Conservation (phyloP, 352 stramenopile genomes). For the Globisporangium middletonii region DNA sequence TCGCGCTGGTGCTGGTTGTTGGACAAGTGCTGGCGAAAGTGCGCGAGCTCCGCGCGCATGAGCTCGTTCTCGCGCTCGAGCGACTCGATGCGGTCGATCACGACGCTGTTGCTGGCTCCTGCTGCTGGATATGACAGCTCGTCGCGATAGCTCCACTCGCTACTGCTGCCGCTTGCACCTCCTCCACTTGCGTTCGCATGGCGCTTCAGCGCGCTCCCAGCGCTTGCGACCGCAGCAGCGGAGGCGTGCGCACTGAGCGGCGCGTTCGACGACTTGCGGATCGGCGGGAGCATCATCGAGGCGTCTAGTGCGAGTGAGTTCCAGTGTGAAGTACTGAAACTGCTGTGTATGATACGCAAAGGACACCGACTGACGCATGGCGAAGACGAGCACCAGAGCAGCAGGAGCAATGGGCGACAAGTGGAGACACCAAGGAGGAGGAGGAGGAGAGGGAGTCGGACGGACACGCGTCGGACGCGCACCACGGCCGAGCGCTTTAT, state of each 20-base stretch:
- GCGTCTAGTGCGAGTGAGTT: background rate
- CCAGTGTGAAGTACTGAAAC: too few species aligned
- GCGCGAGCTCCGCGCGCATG: slow-evolving; percentile 46
- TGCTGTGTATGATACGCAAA: too few species aligned
- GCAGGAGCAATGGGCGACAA: too few species aligned
- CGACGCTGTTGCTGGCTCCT: slow-evolving; percentile 2
- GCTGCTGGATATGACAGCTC: slow-evolving; percentile 4
- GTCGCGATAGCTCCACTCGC: slow-evolving; percentile 1
- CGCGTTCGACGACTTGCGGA: slow-evolving; percentile 30
- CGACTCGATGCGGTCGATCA: slow-evolving; percentile 31
- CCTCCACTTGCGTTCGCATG: background rate
- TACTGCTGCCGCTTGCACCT: background rate
- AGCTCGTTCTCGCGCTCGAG: slow-evolving; percentile 59
- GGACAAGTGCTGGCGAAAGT: slow-evolving; percentile 43
- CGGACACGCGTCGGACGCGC: background rate
- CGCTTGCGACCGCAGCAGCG: background rate
- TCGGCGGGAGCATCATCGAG: slow-evolving; percentile 40
- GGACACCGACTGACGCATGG: too few species aligned
- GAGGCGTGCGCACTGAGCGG: background rate
- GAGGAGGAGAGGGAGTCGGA: too few species aligned
- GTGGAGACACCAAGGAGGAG: background rate
- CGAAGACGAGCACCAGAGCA: too few species aligned
- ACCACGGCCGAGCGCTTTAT: background rate
- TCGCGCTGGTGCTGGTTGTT: slow-evolving; percentile 57
- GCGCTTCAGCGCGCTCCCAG: background rate